These are phyloP conservation scores for Arthonia radiata DNA, from an alignment of 495 filamentous ascomycete genomes.

Conservation along the genomic window DNA sequence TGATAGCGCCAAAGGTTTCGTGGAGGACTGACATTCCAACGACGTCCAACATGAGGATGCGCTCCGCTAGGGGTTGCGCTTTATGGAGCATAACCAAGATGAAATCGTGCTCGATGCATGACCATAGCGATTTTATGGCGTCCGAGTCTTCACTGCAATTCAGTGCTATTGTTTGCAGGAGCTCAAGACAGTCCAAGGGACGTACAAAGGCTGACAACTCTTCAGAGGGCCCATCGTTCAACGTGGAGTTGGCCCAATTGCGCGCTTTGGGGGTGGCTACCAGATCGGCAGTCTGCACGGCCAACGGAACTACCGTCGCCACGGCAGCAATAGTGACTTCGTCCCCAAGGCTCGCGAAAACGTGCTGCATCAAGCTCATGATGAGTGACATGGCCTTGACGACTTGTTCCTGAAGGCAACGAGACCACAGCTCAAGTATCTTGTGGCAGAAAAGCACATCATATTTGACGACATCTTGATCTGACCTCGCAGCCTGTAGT, in stretches of 20 bases:
- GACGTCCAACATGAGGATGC: constrained; percentile 30
- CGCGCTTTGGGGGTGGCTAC: constrained; percentile 10
- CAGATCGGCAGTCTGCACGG: constrained; percentile 12
- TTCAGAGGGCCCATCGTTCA: constrained; percentile 19
- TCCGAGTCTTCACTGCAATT: constrained; percentile 19
- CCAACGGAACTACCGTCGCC: constrained; percentile 21
- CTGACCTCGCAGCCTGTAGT: constrained; percentile 14
- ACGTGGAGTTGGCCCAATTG: constrained; percentile 11
- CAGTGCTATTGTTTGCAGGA: constrained; percentile 32
- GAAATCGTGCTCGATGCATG: constrained; percentile 32
- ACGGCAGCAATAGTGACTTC: constrained; percentile 22
- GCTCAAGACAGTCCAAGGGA: constrained; percentile 27
- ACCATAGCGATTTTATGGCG: constrained; percentile 31
- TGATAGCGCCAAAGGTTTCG: constrained; percentile 34
- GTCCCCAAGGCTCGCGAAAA: constrained; percentile 24
- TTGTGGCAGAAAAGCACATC: constrained; percentile 25
- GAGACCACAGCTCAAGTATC: constrained; percentile 34
- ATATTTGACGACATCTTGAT: constrained; percentile 18
- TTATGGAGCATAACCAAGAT: constrained; percentile 34
- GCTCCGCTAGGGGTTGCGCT: constrained; percentile 24
- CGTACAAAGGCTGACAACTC: constrained; percentile 25
- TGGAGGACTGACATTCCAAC: constrained; percentile 32
- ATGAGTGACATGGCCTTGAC: constrained; percentile 30
- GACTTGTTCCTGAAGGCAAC: constrained; percentile 32
- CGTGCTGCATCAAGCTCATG: constrained; percentile 26